phyloP scores from a whole-genome alignment of 2,329 filamentous ascomycete species.

The Penicillium sp. region DNA sequence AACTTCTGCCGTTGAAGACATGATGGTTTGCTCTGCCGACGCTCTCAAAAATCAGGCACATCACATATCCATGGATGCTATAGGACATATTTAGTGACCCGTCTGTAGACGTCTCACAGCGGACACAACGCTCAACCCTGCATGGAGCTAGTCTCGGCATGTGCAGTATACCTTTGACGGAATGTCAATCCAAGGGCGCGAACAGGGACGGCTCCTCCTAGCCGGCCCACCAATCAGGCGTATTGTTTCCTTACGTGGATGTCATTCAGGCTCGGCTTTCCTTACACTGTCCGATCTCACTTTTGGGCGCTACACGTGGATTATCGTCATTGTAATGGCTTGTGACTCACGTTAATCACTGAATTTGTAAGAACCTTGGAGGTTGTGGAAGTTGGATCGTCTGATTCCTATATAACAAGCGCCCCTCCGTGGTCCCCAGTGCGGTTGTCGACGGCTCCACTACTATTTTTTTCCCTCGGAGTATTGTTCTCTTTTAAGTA shows the following conservation, averaged over 20 bases:
- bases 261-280: slow-evolving; percentile 1
- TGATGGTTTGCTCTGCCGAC: no score
- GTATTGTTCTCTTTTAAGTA: background rate
- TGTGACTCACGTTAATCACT: slow-evolving; percentile 3
- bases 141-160: background rate
- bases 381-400: background rate
- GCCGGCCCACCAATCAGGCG: slow-evolving; percentile 11
- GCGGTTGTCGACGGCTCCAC: slow-evolving; percentile 30
- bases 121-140: no score
- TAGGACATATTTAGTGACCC: no score
- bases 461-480: slow-evolving; percentile 10
- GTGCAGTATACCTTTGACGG: background rate
- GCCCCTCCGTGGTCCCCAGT: slow-evolving; percentile 12
- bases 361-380: slow-evolving; percentile 13
- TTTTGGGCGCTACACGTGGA: background rate
- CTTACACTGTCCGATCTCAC: background rate
- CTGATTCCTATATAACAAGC: slow-evolving; percentile 10
- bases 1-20: background rate
- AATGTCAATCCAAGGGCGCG: slow-evolving; percentile 30
- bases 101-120: no score
- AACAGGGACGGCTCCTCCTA: slow-evolving; percentile 10
- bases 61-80: no score
- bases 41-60: no score
- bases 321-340: background rate
- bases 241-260: background rate